Percentiles rank a stretch among this genome's conserved stretches.
phyloP scores from a whole-genome alignment of 768 basidiomycete species.

The Lyophyllum decastes region DNA sequence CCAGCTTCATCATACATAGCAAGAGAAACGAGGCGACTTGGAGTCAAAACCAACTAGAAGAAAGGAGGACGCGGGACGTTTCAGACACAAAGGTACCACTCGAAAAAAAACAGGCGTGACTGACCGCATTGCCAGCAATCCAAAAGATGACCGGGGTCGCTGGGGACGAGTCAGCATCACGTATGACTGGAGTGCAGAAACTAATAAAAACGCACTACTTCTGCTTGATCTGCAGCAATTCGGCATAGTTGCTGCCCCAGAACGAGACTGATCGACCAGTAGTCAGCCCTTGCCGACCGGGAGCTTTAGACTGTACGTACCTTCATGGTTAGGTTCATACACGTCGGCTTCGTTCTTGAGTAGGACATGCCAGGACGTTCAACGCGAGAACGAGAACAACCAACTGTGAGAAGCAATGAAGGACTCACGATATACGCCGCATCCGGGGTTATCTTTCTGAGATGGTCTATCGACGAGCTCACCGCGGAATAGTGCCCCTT shows the following conservation, averaged over 20 bases:
- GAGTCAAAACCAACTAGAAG: conserved; percentile 36
- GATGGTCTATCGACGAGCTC: conserved; percentile 37
- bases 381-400: neutral
- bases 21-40: conserved; percentile 30
- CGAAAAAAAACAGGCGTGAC: conserved; percentile 7
- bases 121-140: conserved; percentile 55
- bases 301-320: conserved; percentile 17
- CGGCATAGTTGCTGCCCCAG: conserved; percentile 45
- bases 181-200: neutral
- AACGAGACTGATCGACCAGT: conserved; percentile 31
- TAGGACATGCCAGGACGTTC: neutral
- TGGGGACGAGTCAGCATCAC: conserved; percentile 15
- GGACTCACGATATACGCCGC: conserved; percentile 44
- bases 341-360: conserved; percentile 49
- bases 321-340: conserved; percentile 45
- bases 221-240: conserved; percentile 41
- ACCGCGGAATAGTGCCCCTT: conserved; percentile 29
- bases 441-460: conserved; percentile 43
- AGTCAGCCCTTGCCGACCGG: neutral
- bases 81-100: neutral
- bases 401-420: neutral
- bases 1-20: conserved; percentile 27
- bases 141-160: conserved; percentile 46
- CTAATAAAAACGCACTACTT: conserved; percentile 40
- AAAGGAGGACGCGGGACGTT: neutral